Evolutionary conservation across 2,329 filamentous ascomycete species (phyloP), one percentile per base, ranked within the genome.

Genomic region (Trichoderma oligosporum): DNA sequence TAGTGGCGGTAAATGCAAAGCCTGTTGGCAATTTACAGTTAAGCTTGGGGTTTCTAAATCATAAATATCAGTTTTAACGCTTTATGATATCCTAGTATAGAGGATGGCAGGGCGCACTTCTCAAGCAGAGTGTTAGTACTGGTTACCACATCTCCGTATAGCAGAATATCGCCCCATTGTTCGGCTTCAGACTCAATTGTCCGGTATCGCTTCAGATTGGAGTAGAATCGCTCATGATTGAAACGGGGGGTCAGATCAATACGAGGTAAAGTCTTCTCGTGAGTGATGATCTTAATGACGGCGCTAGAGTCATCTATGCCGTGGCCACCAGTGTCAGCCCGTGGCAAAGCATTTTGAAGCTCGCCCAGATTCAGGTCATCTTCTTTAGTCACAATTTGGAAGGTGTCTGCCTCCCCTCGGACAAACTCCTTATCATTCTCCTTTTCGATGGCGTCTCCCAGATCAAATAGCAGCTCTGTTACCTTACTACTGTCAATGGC

Each of bases 91-190:
- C 12, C 7, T 14, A 11, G 25, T 7, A 7, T 54, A n/a, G 6
- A 7, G 9, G 24, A 0, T 0, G 2, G n/a, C n/a, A n/a, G n/a
- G n/a, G 64, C 74, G 62, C 71, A 89, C 87, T 94, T 96, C 67
- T 97, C 94, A 6, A 97, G 80, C 4, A 97, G 78, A 0, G 92
- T 96, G 73, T 93, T 96, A 25, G 94, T 99, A 70, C 91, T 96
- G 2, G 93, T 97, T 14, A 97, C 80, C 6, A 96, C 91, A 70
- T 97, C 91, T 53, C 88, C 92, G 67, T 97, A 97, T 62, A 97
- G 77, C 3, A 99, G 72, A 49, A 82, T 76, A 49, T 85, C 82
- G 4, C 94, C 94, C 78, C 95, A 97, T 22, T 82, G 74, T 3
- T 82, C 76, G 0, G 84, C 80, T 44, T 83, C 80, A 1, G 81